Evolutionary conservation across 2,329 filamentous ascomycete genomes (phyloP).

Genomic region (Colletotrichum sansevieriae): DNA sequence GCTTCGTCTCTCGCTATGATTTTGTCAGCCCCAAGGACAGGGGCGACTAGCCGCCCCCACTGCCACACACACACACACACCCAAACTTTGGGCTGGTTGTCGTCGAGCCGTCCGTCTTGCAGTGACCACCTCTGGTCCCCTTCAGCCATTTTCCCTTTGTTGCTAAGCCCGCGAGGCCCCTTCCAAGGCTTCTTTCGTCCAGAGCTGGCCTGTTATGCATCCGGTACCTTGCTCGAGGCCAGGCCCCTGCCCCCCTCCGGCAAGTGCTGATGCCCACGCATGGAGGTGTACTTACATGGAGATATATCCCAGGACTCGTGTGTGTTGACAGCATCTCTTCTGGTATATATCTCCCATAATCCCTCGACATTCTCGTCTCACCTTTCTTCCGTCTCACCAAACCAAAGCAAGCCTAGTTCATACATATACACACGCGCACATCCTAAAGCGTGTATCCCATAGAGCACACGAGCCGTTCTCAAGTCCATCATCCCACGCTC

Average conservation of each 20-base stretch:
- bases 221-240: slow-evolving; percentile 25
- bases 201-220: not conserved
- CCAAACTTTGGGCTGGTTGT: not conserved
- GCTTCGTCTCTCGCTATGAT: too few species aligned
- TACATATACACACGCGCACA: not conserved
- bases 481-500: not conserved
- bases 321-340: slow-evolving; percentile 11
- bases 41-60: slow-evolving; percentile 14
- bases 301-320: slow-evolving; percentile 22
- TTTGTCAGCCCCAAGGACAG: slow-evolving; percentile 24
- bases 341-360: slow-evolving; percentile 28
- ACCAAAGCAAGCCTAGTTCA: not conserved
- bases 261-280: slow-evolving; percentile 27
- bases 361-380: not conserved
- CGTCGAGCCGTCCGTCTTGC: not conserved
- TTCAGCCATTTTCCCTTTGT: slow-evolving; percentile 2
- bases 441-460: not conserved
- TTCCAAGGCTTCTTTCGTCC: slow-evolving; percentile 21
- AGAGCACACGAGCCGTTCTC: not conserved
- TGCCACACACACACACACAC: not conserved
- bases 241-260: slow-evolving; percentile 19
- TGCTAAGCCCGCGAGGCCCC: slow-evolving; percentile 30
- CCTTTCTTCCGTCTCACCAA: not conserved
- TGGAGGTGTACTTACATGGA: slow-evolving; percentile 20
- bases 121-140: slow-evolving; percentile 18